phyloP scores from a whole-genome alignment of 257 asterid genomes.

The Verbascum thapsus region DNA sequence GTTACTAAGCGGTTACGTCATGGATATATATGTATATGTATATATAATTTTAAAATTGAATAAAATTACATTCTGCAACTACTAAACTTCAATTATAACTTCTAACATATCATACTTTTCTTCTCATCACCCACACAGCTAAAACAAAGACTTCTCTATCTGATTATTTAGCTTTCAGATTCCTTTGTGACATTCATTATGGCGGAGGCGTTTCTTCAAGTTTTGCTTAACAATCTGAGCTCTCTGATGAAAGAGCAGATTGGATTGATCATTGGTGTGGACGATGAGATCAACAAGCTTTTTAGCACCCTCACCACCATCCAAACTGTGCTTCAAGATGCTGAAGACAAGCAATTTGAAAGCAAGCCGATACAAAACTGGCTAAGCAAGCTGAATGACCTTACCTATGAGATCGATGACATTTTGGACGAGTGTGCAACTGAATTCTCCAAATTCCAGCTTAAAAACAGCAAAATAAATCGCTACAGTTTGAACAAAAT shows the following conservation, averaged over 20 bases:
- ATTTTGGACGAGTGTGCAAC: slow-evolving; percentile 35
- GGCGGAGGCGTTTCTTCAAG: slow-evolving; percentile 34
- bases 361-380: slow-evolving; percentile 24
- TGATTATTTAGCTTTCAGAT: too few species aligned
- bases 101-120: too few species aligned
- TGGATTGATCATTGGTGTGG: slow-evolving; percentile 37
- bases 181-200: too few species aligned
- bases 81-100: too few species aligned
- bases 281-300: slow-evolving; percentile 36
- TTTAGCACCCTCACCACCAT: slow-evolving; percentile 30
- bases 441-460: not conserved
- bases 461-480: not conserved
- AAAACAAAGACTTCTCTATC: too few species aligned
- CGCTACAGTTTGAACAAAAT: not conserved
- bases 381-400: slow-evolving; percentile 34
- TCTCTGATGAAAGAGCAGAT: slow-evolving; percentile 30
- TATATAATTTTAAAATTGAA: too few species aligned
- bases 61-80: too few species aligned
- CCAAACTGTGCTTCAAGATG: slow-evolving; percentile 42
- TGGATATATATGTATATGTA: too few species aligned
- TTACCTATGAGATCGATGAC: slow-evolving; percentile 35
- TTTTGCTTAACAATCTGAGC: slow-evolving; percentile 16
- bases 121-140: too few species aligned
- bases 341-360: slow-evolving; percentile 25
- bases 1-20: too few species aligned